These are phyloP conservation scores for Hyphodiscus hymeniophilus DNA, from an alignment of 495 filamentous ascomycete genomes.

Conservation along the genomic window DNA sequence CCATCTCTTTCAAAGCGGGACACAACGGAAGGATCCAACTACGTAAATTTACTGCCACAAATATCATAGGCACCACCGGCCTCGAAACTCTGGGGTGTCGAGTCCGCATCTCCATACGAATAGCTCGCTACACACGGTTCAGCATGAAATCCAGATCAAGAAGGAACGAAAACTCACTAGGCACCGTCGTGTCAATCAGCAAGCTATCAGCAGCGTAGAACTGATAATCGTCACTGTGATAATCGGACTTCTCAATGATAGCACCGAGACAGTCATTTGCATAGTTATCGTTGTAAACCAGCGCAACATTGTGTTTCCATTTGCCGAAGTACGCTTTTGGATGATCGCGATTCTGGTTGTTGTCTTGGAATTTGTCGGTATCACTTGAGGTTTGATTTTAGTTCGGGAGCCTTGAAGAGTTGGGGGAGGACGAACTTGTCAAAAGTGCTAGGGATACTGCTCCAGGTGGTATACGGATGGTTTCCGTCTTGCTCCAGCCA, in stretches of 20 bases:
- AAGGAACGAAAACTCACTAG: too few species aligned
- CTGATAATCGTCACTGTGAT: slow-evolving; percentile 3
- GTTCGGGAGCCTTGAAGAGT: too few species aligned
- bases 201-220: slow-evolving; percentile 1
- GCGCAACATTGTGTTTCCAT: slow-evolving; percentile 1
- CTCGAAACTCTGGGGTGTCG: too few species aligned
- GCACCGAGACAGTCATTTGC: slow-evolving; percentile 1
- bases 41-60: too few species aligned
- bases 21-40: too few species aligned
- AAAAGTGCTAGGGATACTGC: neutral
- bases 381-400: too few species aligned
- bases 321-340: slow-evolving; percentile 1
- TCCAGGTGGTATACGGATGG: neutral
- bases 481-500: slow-evolving; percentile 3
- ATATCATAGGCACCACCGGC: too few species aligned
- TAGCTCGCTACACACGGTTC: too few species aligned
- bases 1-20: too few species aligned
- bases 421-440: neutral
- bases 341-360: neutral
- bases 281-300: slow-evolving; percentile 1
- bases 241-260: slow-evolving; percentile 1
- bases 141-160: too few species aligned
- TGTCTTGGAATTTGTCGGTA: neutral
- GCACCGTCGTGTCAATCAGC: neutral
- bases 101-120: too few species aligned